Conservation (phyloP, 1,284 basidiomycete genomes). For the Trichosporon asahii region DNA sequence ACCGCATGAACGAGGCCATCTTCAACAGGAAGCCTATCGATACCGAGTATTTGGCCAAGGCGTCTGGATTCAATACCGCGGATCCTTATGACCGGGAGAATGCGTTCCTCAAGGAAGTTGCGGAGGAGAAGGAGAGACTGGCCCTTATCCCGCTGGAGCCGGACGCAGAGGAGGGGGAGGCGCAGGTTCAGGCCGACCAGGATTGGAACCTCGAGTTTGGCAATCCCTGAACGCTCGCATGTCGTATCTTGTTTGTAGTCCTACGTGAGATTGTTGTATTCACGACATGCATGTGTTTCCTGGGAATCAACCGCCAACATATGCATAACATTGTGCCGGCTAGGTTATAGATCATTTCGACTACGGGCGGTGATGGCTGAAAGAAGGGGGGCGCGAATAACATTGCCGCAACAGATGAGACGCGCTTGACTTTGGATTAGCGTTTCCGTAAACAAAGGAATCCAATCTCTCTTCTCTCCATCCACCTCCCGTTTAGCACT, state of each 20-base stretch:
- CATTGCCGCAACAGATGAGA: not conserved
- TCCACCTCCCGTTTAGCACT: not conserved
- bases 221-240: not conserved
- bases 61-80: slow-evolving; percentile 35
- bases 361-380: not conserved
- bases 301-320: not conserved
- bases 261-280: not conserved
- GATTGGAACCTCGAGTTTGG: not conserved
- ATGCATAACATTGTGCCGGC: not conserved
- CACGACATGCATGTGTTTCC: slow-evolving; percentile 6
- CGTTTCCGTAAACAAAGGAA: slow-evolving; percentile 8
- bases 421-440: slow-evolving; percentile 12
- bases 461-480: slow-evolving; percentile 9
- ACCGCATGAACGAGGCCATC: slow-evolving; percentile 40
- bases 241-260: not conserved
- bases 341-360: not conserved
- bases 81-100: slow-evolving; percentile 32
- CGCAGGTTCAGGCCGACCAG: slow-evolving; percentile 1
- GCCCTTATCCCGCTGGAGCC: slow-evolving; percentile 8
- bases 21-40: slow-evolving; percentile 38
- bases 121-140: slow-evolving; percentile 28
- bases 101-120: slow-evolving; percentile 35
- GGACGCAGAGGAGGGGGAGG: slow-evolving; percentile 6
- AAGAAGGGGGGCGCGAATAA: not conserved
- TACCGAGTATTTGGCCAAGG: slow-evolving; percentile 36